phyloP scores from a whole-genome alignment of 148 eudicot species.

The Polygonum aviculare region DNA sequence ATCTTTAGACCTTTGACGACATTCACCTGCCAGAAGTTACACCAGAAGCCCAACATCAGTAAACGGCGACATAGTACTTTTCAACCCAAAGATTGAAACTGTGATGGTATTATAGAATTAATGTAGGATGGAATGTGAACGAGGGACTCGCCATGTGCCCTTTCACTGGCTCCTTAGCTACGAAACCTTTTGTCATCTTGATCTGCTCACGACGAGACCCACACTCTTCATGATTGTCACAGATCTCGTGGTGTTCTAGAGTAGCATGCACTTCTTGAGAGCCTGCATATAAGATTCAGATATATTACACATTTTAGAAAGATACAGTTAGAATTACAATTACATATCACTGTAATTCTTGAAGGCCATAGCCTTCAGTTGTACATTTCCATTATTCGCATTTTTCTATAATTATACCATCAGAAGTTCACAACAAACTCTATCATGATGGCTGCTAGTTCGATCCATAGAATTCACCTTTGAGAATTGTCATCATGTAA shows the following conservation, averaged over 20 bases:
- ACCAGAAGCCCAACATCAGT: neutral
- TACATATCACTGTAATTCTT: neutral
- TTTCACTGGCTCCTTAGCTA: constrained; percentile 93
- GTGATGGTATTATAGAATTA: neutral
- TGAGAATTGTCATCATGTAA: no score
- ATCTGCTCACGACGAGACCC: constrained; percentile 63
- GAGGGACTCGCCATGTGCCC: constrained; percentile 84
- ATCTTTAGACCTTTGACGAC: constrained; percentile 92
- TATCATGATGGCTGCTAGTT: no score
- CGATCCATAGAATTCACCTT: no score
- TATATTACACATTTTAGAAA: no score
- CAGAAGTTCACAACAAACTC: no score
- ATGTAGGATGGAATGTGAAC: constrained; percentile 6
- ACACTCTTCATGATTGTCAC: constrained; percentile 78
- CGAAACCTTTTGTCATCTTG: constrained; percentile 91
- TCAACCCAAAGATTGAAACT: neutral
- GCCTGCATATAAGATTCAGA: constrained; percentile 31
- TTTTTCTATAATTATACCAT: no score
- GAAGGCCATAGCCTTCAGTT: no score
- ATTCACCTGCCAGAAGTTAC: constrained; percentile 65
- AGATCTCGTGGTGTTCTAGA: constrained; percentile 44
- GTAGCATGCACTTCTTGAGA: constrained; percentile 61
- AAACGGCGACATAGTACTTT: neutral
- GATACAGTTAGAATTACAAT: neutral
- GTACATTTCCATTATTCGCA: no score